Percentiles rank a stretch among this genome's conserved stretches.
Evolutionary conservation across 2,329 filamentous ascomycete genomes (phyloP).

Genomic region (Drechslerella coelobrocha): DNA sequence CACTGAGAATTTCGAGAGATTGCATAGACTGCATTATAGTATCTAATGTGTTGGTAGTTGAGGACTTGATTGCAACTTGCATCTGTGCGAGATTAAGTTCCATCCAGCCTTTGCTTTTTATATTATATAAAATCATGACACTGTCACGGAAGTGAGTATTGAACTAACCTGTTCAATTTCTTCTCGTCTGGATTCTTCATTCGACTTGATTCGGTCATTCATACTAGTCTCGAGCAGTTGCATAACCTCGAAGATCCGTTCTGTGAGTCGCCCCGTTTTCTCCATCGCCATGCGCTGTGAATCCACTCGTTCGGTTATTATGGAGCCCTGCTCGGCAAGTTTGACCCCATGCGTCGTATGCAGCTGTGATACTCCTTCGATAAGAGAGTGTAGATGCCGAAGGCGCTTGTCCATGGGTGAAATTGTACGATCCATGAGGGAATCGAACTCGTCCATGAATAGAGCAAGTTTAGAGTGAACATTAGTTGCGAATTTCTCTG

Average conservation of each 20-base stretch:
- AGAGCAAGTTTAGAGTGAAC: constrained; percentile 2
- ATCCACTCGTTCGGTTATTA: neutral
- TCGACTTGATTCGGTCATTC: neutral
- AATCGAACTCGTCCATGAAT: constrained; percentile 27
- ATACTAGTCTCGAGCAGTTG: constrained; percentile 3
- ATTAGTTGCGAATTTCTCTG: neutral
- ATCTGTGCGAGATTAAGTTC: too few species aligned
- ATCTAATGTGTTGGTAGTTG: constrained; percentile 12
- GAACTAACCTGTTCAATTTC: constrained; percentile 13
- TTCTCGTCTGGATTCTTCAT: constrained; percentile 16
- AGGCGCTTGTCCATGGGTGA: constrained; percentile 16
- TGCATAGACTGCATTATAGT: constrained; percentile 23
- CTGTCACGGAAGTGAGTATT: too few species aligned
- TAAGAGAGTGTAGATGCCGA: neutral
- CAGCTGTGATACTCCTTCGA: constrained; percentile 6
- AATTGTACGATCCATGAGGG: constrained; percentile 9
- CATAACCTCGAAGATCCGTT: neutral
- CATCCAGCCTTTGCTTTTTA: too few species aligned
- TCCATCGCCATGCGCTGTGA: neutral
- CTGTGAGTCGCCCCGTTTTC: neutral
- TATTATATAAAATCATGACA: too few species aligned
- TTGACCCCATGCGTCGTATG: constrained; percentile 4
- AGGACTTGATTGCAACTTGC: constrained; percentile 13
- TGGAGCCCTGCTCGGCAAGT: constrained; percentile 1
- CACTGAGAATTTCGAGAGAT: neutral